These are phyloP conservation scores for Euptelea pleiosperma DNA, from an alignment of 164 flowering plant genomes.

Conservation along the genomic window DNA sequence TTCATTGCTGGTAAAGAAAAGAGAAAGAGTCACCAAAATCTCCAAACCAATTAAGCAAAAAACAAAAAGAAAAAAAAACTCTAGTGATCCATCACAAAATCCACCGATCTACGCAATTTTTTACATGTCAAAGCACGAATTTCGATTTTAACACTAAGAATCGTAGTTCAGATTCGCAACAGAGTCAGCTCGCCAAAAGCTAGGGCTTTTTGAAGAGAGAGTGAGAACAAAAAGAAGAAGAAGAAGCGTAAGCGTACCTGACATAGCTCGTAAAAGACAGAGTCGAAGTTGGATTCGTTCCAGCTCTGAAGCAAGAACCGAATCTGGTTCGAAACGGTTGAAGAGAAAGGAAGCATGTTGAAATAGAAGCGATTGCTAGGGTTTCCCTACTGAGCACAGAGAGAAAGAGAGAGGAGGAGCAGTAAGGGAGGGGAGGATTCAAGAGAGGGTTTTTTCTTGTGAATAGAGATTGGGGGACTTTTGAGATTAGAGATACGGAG, in stretches of 20 bases:
- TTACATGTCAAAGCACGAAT: neutral
- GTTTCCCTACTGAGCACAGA: constrained; percentile 6
- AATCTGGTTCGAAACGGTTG: constrained; percentile 47
- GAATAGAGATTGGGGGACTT: neutral
- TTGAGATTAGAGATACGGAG: neutral
- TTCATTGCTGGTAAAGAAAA: no score
- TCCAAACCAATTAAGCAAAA: no score
- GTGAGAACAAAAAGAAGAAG: neutral
- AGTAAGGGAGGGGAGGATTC: neutral
- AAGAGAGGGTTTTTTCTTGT: neutral
- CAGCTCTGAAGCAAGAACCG: constrained; percentile 56
- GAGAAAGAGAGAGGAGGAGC: no score
- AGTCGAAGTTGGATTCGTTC: constrained; percentile 55
- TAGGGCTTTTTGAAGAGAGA: neutral
- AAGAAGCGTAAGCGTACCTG: constrained; percentile 36
- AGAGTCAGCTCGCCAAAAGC: neutral
- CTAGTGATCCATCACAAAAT: neutral
- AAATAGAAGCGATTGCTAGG: constrained; percentile 6
- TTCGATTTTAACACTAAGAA: neutral
- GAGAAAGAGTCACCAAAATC: no score
- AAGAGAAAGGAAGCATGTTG: constrained; percentile 44
- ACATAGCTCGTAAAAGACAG: constrained; percentile 50
- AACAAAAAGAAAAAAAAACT: neutral
- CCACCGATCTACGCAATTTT: neutral
- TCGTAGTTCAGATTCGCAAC: neutral